Base-by-base conservation (phyloP, 2,329 filamentous ascomycete genomes). In the Diaporthe capsici region DNA sequence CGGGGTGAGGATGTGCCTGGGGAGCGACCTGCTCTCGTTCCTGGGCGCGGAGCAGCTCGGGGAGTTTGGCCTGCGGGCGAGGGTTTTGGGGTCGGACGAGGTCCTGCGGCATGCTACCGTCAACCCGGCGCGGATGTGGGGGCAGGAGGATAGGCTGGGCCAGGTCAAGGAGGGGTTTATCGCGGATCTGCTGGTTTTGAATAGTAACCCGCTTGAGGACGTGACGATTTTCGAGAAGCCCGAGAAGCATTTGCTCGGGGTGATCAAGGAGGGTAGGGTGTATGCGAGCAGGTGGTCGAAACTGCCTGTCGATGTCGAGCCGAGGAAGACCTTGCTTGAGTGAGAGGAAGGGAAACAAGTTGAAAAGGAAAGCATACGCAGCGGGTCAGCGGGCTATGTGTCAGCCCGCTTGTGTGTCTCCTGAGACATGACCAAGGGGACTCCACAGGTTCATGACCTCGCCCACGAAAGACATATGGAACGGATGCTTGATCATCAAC, bases 231-330 rank as follows among this genome's bases (percentile, higher is more conserved):
- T 90, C 17, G 87, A 87, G 77, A 78, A 81, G 51, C 85, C 85
- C 1, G 85, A 88, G 25, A 81, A 84, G 77, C 82, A 87, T 75
- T 77, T 90, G 17, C 75, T 89, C 37, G 86, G 84, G 3, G 87
- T 90, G 3, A 83, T 90, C 74, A 90, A 90, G 77, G 88, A 88
- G 42, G 88, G 88, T 0, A 82, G 86, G n/a, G 84, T 89, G 13
- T 82, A 75, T 55, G 53, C 37, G 28, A 77, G 76, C 9, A 51
- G 74, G 34, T 77, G 76, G 76, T 77, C 76, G 10, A 71, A 39
- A 28, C 20, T 77, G 44, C 74, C 76, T 13, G 74, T 70, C 2
- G 76, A 76, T 53, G 72, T 67, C 5, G 57, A 72, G 39, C 15
- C 51, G 12, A n/a, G 22, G 17, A 63, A 9, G 58, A 39, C 20